A percentile compares a stretch with the other conserved stretches of the same genome.
phyloP scores from a whole-genome alignment of 495 filamentous ascomycete genomes.

The Annulohypoxylon stygium region DNA sequence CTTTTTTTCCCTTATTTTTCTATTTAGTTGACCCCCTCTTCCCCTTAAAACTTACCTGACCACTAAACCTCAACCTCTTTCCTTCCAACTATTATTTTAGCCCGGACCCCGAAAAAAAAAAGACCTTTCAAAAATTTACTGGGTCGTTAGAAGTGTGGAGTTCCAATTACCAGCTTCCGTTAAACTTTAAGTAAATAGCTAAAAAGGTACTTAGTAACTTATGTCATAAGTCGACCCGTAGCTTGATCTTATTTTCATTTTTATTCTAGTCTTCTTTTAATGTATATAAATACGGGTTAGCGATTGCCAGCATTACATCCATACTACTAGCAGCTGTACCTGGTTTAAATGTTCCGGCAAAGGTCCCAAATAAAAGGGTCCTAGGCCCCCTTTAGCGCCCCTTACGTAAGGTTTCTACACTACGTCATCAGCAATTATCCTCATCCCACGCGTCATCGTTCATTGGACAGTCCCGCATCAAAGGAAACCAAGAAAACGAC shows the following conservation, averaged over 20 bases:
- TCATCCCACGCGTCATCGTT: background rate
- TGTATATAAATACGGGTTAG: too few species aligned
- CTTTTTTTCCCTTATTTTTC: conserved; percentile 17
- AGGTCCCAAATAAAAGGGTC: background rate
- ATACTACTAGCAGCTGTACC: too few species aligned
- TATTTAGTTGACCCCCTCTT: conserved; percentile 20
- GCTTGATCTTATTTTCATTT: conserved; percentile 2
- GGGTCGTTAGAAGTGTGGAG: conserved; percentile 23
- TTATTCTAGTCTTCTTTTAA: background rate
- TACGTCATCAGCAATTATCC: conserved; percentile 2
- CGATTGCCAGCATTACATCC: too few species aligned
- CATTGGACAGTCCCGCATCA: conserved; percentile 15
- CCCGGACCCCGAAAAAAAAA: conserved; percentile 27
- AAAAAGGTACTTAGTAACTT: background rate
- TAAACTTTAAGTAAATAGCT: conserved; percentile 15
- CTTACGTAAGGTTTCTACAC: conserved; percentile 4
- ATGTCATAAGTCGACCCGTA: background rate
- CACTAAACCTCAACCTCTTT: conserved; percentile 19
- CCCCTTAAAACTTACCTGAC: conserved; percentile 27
- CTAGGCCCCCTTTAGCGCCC: background rate
- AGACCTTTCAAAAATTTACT: conserved; percentile 15
- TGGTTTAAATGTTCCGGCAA: too few species aligned
- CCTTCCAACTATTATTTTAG: conserved; percentile 31
- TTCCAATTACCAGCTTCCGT: conserved; percentile 4
- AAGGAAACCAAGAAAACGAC: background rate